Evolutionary conservation across 441 rosid species (phyloP).

Genomic region (Erodium trifolium): DNA sequence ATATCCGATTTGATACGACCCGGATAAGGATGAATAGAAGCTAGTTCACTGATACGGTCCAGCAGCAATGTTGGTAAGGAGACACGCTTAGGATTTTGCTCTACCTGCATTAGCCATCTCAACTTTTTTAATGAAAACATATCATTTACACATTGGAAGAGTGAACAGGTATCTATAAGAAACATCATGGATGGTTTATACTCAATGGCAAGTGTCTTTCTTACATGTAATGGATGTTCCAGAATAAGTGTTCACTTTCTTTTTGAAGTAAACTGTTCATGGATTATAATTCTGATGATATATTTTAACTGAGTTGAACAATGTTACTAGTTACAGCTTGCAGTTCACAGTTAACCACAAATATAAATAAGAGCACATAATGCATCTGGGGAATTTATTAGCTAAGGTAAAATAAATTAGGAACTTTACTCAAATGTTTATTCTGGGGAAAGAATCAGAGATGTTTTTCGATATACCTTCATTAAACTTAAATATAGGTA

Average conservation of each 20-base stretch:
- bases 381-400: not conserved
- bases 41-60: constrained; percentile 57
- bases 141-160: not conserved
- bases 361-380: too few relatives aligned
- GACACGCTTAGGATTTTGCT: constrained; percentile 31
- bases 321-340: too few relatives aligned
- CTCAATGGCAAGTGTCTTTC: not conserved
- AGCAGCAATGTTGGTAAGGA: constrained; percentile 48
- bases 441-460: not conserved
- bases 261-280: not conserved
- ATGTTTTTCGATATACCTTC: not conserved
- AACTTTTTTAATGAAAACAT: constrained; percentile 2
- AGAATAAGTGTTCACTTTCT: not conserved
- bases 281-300: not conserved
- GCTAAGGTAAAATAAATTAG: not conserved
- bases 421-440: not conserved
- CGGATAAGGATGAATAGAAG: constrained; percentile 60
- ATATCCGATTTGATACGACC: constrained; percentile 26
- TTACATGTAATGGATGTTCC: not conserved
- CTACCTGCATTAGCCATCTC: constrained; percentile 37
- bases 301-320: not conserved
- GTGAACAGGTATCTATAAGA: not conserved
- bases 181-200: not conserved
- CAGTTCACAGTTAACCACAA: too few relatives aligned
- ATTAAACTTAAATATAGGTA: not conserved